Evolutionary conservation across 2,329 filamentous ascomycete genomes (phyloP), one percentile per base, ranked within the genome.

Genomic region (Pseudonectria buxi): DNA sequence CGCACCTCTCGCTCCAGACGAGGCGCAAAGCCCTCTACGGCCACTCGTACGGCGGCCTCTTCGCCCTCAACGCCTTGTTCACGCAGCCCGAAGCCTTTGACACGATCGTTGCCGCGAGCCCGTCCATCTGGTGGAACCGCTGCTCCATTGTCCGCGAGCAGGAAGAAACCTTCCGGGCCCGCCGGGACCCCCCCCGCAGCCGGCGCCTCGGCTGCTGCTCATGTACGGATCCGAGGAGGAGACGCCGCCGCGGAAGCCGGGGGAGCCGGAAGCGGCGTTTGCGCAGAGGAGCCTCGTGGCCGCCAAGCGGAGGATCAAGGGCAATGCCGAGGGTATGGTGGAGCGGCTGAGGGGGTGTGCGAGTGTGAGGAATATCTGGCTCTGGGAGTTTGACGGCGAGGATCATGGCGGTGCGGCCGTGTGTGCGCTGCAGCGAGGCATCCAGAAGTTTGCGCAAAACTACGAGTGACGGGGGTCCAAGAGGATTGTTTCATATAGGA

Each of bases 21-120:
- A 48, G 53, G 2, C 58, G 59, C 15, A 65, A 64, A 32, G 69
- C 64, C 1, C 51, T 73, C 1, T 71, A 63, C 27, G 69, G 69
- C 0, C 69, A 73, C 37, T 72, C 68, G 0, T 70, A 68, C 16
- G 68, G 67, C 3, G 70, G 67, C 0, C 51, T 73, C 1, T 72
- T 72, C 30, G 53, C 59, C 1, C 54, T 73, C 3, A 65, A 71
- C 39, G 53, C 62, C 0, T 54, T 72, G 7, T 64, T 66, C 35
- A 64, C 56, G 0, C 50, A 56, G 4, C 62, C 65, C 0, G 43
- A 50, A 2, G 51, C 62, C 3, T 72, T 72, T 35, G 56, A 70
- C 35, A 61, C 56, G 7, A 69, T 63, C 39, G 56, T 71, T 11
- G 61, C 62, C 2, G 64, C 61, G 5, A 72, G 68, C 18, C 69